Evolutionary conservation across 371 early-diverging fungal genomes (phyloP), one percentile per base, ranked within the genome.

Genomic region (Aphelidium insulamus): DNA sequence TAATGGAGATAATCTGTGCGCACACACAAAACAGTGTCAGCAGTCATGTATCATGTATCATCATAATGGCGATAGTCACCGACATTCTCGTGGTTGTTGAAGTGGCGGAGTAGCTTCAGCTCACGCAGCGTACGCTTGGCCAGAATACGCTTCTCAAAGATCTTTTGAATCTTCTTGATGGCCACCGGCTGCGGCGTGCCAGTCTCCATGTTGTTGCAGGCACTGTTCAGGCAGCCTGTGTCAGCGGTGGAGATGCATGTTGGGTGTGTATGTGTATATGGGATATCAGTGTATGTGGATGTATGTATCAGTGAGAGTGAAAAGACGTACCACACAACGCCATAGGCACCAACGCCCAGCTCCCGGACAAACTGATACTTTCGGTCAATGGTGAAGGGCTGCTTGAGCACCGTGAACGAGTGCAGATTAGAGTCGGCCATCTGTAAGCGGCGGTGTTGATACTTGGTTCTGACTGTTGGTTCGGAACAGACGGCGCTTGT

Each of bases 321-420:
- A 21, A 43, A 43, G 2, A 53, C 40, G 48, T 70, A 62, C 78
- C 78, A 78, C 4, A 87, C 88, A 21, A 78, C 60, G 27, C 88
- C 90, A 49, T 88, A 88, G 15, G 90, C 87, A 23, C 90, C 90
- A 46, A 77, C 77, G 28, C 88, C 88, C 52, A 88, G 63, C 46
- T 85, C 79, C 28, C 82, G 63, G 37, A 78, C 59, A 43, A 86
- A 65, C 41, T 66, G 64, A 49, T 78, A 90, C 40, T 70, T 70
- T 44, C 46, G 55, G 45, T 72, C 72, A 26, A 74, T 67, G 40
- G 68, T 59, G 50, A 72, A 72, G 38, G 65, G 65, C 38, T 72
- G 66, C 26, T 68, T 67, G 20, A 70, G 48, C n/a, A 66, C 71
- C 20, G 68, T 64, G 40, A 70, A 70, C 17, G 71, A 56, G 33